A percentile compares a stretch with the other conserved stretches of the same genome.
Evolutionary conservation across 257 asterid species (phyloP).

Genomic region (Primulina huaijiensis): DNA sequence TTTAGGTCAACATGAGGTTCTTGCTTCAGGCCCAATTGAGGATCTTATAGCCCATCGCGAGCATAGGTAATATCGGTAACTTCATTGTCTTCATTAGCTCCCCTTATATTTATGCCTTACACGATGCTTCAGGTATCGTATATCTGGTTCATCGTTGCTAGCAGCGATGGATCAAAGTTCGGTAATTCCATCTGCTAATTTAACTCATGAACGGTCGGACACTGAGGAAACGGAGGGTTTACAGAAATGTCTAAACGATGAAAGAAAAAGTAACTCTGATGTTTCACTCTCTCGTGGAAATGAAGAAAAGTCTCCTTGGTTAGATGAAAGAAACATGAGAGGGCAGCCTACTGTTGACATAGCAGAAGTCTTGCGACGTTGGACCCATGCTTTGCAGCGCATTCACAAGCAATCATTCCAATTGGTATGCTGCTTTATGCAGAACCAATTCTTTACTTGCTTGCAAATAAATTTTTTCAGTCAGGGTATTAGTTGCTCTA

Average conservation of each 20-base stretch:
- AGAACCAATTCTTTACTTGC: conserved; percentile 18
- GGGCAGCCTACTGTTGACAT: conserved; percentile 93
- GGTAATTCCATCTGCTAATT: conserved; percentile 46
- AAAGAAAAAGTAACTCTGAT: conserved; percentile 35
- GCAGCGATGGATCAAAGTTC: conserved; percentile 97
- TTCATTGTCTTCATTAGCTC: conserved; percentile 15
- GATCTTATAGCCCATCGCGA: conserved; percentile 99
- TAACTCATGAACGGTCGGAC: conserved; percentile 46
- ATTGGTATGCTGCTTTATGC: conserved; percentile 50
- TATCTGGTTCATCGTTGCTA: conserved; percentile 89
- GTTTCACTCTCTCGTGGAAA: conserved; percentile 38
- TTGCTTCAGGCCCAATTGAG: conserved; percentile 98
- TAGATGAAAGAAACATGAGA: conserved; percentile 72
- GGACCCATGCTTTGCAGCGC: conserved; percentile 99
- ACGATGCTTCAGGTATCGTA: conserved; percentile 76
- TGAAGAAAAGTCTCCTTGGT: conserved; percentile 51
- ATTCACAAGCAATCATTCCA: conserved; percentile 92
- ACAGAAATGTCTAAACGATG: conserved; percentile 40
- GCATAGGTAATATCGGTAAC: conserved; percentile 61
- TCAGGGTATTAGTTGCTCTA: neutral
- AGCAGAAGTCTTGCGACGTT: conserved; percentile 92
- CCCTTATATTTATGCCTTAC: conserved; percentile 21
- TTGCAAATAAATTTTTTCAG: conserved; percentile 10
- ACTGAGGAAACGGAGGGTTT: conserved; percentile 54
- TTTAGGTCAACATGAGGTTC: conserved; percentile 92